Conservation (phyloP, 2,329 filamentous ascomycete species). For the Blumeria hordei region DNA sequence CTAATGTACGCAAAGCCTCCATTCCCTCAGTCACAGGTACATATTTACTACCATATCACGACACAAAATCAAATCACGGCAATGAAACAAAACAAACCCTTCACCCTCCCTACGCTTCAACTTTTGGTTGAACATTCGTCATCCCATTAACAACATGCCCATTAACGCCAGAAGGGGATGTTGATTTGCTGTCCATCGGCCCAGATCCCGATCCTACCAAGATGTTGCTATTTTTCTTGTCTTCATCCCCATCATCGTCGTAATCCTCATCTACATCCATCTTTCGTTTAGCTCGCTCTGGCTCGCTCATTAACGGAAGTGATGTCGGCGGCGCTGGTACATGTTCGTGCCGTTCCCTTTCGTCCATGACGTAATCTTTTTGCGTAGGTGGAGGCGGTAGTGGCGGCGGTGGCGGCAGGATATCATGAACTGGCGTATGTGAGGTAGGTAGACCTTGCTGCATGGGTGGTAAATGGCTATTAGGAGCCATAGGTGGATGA, state of each 20-base stretch:
- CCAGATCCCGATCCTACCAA: slow-evolving; percentile 20
- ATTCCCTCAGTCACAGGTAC: too few relatives aligned
- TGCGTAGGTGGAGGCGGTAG: slow-evolving; percentile 15
- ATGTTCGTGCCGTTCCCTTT: slow-evolving; percentile 16
- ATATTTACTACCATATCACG: too few relatives aligned
- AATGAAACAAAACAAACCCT: too few relatives aligned
- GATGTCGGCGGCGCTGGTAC: slow-evolving; percentile 17
- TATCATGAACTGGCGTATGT: slow-evolving; percentile 19
- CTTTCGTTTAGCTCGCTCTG: slow-evolving; percentile 62
- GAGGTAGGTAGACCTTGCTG: slow-evolving; percentile 32
- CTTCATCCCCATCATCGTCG: slow-evolving; percentile 79
- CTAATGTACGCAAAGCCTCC: too few relatives aligned
- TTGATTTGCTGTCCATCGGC: slow-evolving; percentile 25
- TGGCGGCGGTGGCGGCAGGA: slow-evolving; percentile 20
- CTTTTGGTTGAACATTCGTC: slow-evolving; percentile 13
- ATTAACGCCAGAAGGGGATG: slow-evolving; percentile 20
- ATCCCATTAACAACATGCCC: slow-evolving; percentile 13
- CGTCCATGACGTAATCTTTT: slow-evolving; percentile 30
- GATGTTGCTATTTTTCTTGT: slow-evolving; percentile 34
- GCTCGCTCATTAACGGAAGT: slow-evolving; percentile 38
- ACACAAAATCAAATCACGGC: too few relatives aligned
- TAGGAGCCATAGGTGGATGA: slow-evolving; percentile 38
- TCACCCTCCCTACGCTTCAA: slow-evolving; percentile 6
- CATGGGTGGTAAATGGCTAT: slow-evolving; percentile 35
- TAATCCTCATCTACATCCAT: slow-evolving; percentile 98